These are phyloP conservation scores for Euphorbia tirucalli DNA, from an alignment of 345 rosid species.

Conservation along the genomic window DNA sequence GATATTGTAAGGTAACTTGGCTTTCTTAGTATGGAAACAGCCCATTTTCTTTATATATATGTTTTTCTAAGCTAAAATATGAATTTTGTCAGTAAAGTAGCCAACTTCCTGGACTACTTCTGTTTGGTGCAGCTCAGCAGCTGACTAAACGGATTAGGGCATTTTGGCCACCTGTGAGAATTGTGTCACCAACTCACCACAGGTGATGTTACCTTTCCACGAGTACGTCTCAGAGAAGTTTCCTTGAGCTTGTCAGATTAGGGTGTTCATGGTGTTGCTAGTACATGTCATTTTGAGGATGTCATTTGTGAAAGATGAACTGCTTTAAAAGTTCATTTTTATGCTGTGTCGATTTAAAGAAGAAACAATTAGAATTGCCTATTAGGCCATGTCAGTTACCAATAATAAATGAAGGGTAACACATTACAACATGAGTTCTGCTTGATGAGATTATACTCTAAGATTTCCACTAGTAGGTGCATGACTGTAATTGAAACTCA, in stretches of 20 bases:
- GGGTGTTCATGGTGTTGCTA: not conserved
- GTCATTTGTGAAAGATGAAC: not conserved
- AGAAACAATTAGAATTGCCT: not conserved
- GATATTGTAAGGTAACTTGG: not conserved
- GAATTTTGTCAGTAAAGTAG: not conserved
- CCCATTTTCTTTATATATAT: not conserved
- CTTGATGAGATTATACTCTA: not conserved
- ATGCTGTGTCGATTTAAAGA: not conserved
- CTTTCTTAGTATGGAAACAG: not conserved
- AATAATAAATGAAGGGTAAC: not conserved
- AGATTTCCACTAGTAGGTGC: not conserved
- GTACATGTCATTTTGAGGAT: not conserved
- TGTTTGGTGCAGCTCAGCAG: not conserved
- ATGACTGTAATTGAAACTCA: conserved; percentile 1
- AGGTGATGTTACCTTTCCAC: not conserved
- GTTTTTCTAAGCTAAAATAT: not conserved
- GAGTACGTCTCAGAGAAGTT: not conserved
- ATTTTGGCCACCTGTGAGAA: not conserved
- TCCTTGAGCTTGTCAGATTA: not conserved
- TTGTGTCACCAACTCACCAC: not conserved
- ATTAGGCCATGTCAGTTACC: not conserved
- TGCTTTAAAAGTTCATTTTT: not conserved
- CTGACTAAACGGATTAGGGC: not conserved
- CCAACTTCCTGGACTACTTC: not conserved
- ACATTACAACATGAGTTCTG: not conserved